Base-by-base conservation (phyloP, 1,284 basidiomycete species). In the Neolentinus lepideus region DNA sequence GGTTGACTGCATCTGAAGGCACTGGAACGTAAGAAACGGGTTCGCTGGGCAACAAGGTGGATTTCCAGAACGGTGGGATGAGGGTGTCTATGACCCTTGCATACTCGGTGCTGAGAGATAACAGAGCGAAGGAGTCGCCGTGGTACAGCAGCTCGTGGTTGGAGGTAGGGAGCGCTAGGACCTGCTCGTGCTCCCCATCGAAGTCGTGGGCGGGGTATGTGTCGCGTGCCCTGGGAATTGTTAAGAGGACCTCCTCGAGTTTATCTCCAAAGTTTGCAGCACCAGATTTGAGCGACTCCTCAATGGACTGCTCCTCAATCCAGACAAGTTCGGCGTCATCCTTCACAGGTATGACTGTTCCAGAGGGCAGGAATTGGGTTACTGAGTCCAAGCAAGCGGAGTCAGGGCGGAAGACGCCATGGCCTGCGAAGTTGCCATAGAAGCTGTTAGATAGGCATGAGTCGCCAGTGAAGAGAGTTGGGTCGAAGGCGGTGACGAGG, bases 31-130 rank as follows among this genome's bases (percentile, higher is more conserved):
- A 76, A 0, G 74, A 56, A 2, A 77, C 61, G 3, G 85, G 81
- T 0, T 63, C 58, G 4, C 62, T 54, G 1, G 84, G 79, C 19
- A 89, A 68, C 1, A 78, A 69, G 3, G 74, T 76, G 2, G 80
- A 74, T 61, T 78, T 85, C 80, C 83, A 87, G 68, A 79, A 82
- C 19, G 71, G 75, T 1, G 85, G 84, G 25, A 88, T 72, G 58
- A 77, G 55, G 51, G 69, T 70, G 62, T 83, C 81, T 56, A 83
- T 69, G 21, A 64, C 63, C 55, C 62, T 63, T 35, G 72, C 75
- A 16, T 67, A 64, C 9, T 66, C 63, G 3, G 63, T 58, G 57
- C 66, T 66, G 38, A 83, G 63, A 2, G 79, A 76, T 27, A 84
- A 56, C 8, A 85, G 66, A 1, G 76, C 75, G 21, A 76, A 74